Evolutionary conservation across 306 rosid genomes (phyloP), one percentile per base, ranked within the genome.

Genomic region (Sindora glabra): DNA sequence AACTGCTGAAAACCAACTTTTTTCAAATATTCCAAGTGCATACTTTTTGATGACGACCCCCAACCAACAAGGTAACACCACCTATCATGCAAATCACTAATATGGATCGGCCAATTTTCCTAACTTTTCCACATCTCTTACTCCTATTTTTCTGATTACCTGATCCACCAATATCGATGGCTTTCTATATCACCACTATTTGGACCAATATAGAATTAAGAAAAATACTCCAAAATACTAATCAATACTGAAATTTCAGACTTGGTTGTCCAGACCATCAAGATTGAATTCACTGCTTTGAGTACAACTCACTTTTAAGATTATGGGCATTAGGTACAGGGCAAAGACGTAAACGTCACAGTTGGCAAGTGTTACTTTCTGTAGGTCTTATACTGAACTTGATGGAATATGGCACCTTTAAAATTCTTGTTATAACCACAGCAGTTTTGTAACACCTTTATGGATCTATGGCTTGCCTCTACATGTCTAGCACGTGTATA

Each of bases 291-390:
- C 65, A 56, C 74, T 63, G 56, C 68, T 55, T 83, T 81, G 95
- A 83, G 95, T 83, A 79, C 81, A 83, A 74, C 77, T 77, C 80
- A 83, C 86, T 76, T 78, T 63, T 75, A 52, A 56, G 48, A 58
- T 65, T 74, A 62, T 39, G 69, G 74, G 70, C 63, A 81, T 84
- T 84, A 84, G 95, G 95, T 81, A 73, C 64, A 41, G 67, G 85
- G 84, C 80, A 84, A 50, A 67, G 81, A 81, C 77, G 62, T 69
- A 50, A 69, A 41, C 57, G 72, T 72, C 76, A 27, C 56, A 69
- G 74, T 69, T 65, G 56, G 50, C 82, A 39, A 55, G 22, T 45
- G 71, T 48, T 65, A 67, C 73, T 72, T 79, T 66, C 48, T 51
- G 42, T 74, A 62, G 71, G 58, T 62, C 56, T 61, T 53, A 60